phyloP scores from a whole-genome alignment of 2,329 filamentous ascomycete species.

The Apiospora pterosperma region DNA sequence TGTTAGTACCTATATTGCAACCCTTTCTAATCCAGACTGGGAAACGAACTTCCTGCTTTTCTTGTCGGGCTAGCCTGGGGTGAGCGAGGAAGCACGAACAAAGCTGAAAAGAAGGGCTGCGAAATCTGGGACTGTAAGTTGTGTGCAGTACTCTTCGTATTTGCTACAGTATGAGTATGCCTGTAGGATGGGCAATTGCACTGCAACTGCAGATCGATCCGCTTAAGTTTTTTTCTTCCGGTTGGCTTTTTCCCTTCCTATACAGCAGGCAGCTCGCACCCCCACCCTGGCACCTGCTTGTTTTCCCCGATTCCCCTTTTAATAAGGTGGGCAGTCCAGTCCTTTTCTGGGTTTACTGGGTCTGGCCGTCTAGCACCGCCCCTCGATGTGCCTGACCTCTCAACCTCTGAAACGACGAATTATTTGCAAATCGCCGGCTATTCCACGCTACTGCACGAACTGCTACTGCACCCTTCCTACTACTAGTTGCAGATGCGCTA shows the following conservation, averaged over 20 bases:
- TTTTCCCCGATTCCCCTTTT: conserved; percentile 1
- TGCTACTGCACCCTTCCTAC: not conserved
- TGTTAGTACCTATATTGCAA: too few species aligned
- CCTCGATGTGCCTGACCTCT: conserved; percentile 1
- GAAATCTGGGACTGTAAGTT: not conserved
- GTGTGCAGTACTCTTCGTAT: not conserved
- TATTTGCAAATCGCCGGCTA: not conserved
- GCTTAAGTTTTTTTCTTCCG: not conserved
- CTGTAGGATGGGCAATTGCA: not conserved
- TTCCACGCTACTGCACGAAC: not conserved
- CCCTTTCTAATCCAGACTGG: not conserved
- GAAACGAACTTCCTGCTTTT: too few species aligned
- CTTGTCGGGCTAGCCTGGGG: not conserved
- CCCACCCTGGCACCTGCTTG: too few species aligned
- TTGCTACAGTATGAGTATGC: not conserved
- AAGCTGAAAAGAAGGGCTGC: not conserved
- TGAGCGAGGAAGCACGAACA: not conserved
- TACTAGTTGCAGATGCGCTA: conserved; percentile 2
- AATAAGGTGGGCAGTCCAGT: not conserved
- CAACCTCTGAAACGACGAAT: conserved; percentile 1
- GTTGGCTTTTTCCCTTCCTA: not conserved
- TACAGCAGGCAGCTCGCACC: too few species aligned
- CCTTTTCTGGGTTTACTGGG: not conserved
- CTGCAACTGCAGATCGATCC: conserved; percentile 3
- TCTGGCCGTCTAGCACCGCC: not conserved